These are phyloP conservation scores for Stagonosporopsis chrysanthemi DNA, from an alignment of 2,329 filamentous ascomycete species.

Conservation along the genomic window DNA sequence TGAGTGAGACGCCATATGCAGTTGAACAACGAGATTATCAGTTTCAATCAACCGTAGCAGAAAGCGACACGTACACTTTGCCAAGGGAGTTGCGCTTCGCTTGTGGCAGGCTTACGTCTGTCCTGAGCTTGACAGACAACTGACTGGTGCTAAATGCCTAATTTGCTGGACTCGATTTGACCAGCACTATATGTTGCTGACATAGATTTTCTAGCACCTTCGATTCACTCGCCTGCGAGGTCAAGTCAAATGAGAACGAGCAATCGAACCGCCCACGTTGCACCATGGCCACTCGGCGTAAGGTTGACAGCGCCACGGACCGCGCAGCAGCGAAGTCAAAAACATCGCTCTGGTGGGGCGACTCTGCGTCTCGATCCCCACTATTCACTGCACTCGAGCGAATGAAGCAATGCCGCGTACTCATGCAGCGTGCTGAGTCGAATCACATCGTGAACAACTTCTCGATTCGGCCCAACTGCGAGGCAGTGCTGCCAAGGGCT, in stretches of 20 bases:
- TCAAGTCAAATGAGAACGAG: not conserved
- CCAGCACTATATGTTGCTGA: not conserved
- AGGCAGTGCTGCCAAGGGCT: conserved; percentile 15
- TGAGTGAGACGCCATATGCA: too few relatives aligned
- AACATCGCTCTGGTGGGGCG: conserved; percentile 19
- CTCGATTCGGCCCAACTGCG: conserved; percentile 11
- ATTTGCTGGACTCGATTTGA: too few relatives aligned
- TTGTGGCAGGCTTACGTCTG: too few relatives aligned
- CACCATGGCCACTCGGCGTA: conserved; percentile 16
- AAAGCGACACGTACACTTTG: too few relatives aligned
- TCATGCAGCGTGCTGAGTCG: conserved; percentile 39
- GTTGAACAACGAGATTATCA: too few relatives aligned
- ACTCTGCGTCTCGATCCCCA: conserved; percentile 22
- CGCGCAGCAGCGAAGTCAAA: conserved; percentile 16
- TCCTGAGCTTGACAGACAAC: too few relatives aligned
- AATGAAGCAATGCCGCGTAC: conserved; percentile 45
- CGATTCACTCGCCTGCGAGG: not conserved
- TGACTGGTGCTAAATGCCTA: too few relatives aligned
- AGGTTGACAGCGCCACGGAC: conserved; percentile 23
- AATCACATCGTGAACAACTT: conserved; percentile 10
- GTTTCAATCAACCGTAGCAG: too few relatives aligned
- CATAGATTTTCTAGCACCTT: not conserved
- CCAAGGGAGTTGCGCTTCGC: too few relatives aligned
- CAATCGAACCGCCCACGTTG: not conserved
- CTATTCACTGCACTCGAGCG: conserved; percentile 28